phyloP scores from a whole-genome alignment of 208 protist species.

The Phytomonas sp. region DNA sequence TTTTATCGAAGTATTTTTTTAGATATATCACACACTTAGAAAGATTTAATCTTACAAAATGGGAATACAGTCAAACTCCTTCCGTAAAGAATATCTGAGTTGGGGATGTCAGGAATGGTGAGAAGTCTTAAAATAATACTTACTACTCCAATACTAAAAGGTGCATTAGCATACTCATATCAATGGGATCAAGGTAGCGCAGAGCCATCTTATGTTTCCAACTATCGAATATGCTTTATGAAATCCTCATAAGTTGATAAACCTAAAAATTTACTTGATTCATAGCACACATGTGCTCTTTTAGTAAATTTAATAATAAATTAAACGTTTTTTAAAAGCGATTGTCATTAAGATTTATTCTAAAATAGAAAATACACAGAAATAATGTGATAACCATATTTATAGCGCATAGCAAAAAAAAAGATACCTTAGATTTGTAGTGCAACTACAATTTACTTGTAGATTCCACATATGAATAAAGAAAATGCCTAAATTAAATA shows the following conservation, averaged over 20 bases:
- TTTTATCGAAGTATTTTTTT: conserved; percentile 1
- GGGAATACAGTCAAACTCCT: conserved; percentile 7
- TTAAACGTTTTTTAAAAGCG: no score
- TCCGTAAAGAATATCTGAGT: not conserved
- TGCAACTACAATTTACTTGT: no score
- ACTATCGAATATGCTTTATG: no score
- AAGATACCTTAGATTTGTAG: not conserved
- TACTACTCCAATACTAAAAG: not conserved
- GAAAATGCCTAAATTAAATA: no score
- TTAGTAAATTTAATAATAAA: no score
- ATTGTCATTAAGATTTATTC: no score
- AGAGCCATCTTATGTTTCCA: no score
- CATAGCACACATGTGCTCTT: not conserved
- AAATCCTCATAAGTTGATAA: not conserved
- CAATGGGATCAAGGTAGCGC: no score
- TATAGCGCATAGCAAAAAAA: conserved; percentile 3
- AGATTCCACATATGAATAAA: no score
- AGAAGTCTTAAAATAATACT: conserved; percentile 1
- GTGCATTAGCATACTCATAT: no score
- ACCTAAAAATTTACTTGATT: not conserved
- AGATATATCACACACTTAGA: not conserved
- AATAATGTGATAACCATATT: not conserved
- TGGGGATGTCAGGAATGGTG: not conserved
- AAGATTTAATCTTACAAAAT: conserved; percentile 1
- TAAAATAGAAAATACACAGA: not conserved